These are phyloP conservation scores for Ceratonia siliqua DNA, from an alignment of 306 rosid genomes.

Conservation along the genomic window DNA sequence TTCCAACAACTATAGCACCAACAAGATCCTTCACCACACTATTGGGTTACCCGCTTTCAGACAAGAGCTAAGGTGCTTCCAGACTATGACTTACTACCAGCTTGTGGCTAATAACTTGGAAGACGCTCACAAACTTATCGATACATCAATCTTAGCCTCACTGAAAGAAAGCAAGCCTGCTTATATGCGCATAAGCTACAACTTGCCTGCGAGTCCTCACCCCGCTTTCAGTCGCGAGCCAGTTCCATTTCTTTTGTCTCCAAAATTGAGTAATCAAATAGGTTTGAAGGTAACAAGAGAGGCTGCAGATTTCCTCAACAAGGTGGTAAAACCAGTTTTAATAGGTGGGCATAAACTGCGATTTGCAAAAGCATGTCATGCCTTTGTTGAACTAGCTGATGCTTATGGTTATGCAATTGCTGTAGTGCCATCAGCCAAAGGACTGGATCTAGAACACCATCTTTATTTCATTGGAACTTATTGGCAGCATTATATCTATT, in stretches of 20 bases:
- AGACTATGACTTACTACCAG: conserved; percentile 62
- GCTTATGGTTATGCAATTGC: conserved; percentile 51
- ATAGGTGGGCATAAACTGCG: conserved; percentile 71
- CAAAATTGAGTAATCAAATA: conserved; percentile 49
- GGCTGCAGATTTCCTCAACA: conserved; percentile 59
- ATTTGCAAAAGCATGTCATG: conserved; percentile 50
- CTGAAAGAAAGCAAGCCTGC: conserved; percentile 94
- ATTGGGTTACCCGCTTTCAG: conserved; percentile 59
- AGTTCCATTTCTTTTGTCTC: conserved; percentile 58
- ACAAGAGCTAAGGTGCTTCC: conserved; percentile 63
- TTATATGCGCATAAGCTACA: conserved; percentile 83
- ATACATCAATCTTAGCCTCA: conserved; percentile 72
- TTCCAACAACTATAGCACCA: conserved; percentile 58
- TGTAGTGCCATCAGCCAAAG: conserved; percentile 74
- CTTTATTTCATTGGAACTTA: conserved; percentile 65
- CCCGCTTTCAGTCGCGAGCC: conserved; percentile 64
- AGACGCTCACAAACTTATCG: conserved; percentile 86
- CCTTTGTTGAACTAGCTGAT: conserved; percentile 59
- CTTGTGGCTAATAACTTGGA: conserved; percentile 71
- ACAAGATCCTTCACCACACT: conserved; percentile 56
- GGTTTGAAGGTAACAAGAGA: conserved; percentile 69
- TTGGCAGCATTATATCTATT: too few relatives aligned
- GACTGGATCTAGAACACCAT: conserved; percentile 57
- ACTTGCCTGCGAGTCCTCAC: conserved; percentile 62
- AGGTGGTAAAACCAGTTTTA: conserved; percentile 72